phyloP scores from a whole-genome alignment of 805 yeast species.

The Nakazawaea peltata region DNA sequence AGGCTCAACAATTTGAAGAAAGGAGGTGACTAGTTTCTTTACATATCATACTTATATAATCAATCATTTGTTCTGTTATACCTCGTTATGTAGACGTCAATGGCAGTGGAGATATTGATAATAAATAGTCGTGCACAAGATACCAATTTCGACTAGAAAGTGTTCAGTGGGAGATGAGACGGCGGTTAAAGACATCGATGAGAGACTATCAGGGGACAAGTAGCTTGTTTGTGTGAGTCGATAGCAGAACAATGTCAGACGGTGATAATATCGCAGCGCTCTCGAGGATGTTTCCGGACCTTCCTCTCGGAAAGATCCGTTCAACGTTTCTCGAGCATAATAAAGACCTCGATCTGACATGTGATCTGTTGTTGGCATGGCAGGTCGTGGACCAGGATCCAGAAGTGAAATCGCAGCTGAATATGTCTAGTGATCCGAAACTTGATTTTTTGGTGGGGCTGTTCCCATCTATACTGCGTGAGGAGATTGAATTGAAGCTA shows the following conservation, averaged over 20 bases:
- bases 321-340: neutral
- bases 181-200: no score
- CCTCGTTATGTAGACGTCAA: no score
- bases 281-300: constrained; percentile 8
- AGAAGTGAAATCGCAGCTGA: neutral
- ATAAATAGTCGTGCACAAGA: no score
- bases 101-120: no score
- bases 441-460: constrained; percentile 2
- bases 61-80: no score
- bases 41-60: no score
- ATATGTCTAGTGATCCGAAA: neutral
- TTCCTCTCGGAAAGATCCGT: neutral
- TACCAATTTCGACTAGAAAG: no score
- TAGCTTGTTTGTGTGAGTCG: no score
- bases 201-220: no score
- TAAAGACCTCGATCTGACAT: constrained; percentile 5
- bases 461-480: constrained; percentile 5
- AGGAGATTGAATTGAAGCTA: neutral
- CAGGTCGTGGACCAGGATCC: neutral
- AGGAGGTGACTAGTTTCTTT: no score
- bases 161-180: no score
- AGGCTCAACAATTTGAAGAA: constrained; percentile 77
- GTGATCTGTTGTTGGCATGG: constrained; percentile 6
- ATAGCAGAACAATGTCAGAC: no score
- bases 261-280: neutral